phyloP scores from a whole-genome alignment of 306 rosid species.

The Lathyrus aphaca region DNA sequence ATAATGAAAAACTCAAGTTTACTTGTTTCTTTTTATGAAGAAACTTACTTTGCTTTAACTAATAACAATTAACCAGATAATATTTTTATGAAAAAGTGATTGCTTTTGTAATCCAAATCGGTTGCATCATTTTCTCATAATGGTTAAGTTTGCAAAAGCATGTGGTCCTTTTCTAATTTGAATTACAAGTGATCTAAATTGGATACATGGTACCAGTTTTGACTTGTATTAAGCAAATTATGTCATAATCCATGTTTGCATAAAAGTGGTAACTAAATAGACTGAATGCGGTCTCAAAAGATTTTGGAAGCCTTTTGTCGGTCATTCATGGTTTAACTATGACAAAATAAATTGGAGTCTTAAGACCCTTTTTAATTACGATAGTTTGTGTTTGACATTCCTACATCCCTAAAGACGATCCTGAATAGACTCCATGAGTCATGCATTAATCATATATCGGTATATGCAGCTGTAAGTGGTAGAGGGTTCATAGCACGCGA shows the following conservation, averaged over 20 bases:
- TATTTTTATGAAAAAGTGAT: neutral
- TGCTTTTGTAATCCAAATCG: neutral
- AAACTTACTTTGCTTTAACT: neutral
- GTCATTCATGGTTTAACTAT: no score
- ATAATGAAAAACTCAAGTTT: neutral
- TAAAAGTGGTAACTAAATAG: neutral
- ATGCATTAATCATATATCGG: neutral
- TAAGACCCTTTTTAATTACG: no score
- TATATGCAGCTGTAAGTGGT: conserved; percentile 76
- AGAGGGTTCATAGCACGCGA: conserved; percentile 84
- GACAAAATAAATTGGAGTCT: no score
- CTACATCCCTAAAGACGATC: no score
- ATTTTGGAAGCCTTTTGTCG: no score
- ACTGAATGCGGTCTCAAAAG: no score
- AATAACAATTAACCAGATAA: neutral
- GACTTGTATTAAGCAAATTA: neutral
- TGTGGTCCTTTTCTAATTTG: conserved; percentile 10
- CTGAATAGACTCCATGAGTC: no score
- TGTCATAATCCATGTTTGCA: neutral
- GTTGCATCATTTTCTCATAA: neutral
- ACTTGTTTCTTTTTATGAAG: neutral
- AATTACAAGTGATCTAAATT: neutral
- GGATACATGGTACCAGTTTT: neutral
- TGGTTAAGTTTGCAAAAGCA: neutral
- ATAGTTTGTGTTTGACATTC: no score